These are phyloP conservation scores for Blastocystis sp. DNA, from an alignment of 352 stramenopile genomes.

Conservation along the genomic window DNA sequence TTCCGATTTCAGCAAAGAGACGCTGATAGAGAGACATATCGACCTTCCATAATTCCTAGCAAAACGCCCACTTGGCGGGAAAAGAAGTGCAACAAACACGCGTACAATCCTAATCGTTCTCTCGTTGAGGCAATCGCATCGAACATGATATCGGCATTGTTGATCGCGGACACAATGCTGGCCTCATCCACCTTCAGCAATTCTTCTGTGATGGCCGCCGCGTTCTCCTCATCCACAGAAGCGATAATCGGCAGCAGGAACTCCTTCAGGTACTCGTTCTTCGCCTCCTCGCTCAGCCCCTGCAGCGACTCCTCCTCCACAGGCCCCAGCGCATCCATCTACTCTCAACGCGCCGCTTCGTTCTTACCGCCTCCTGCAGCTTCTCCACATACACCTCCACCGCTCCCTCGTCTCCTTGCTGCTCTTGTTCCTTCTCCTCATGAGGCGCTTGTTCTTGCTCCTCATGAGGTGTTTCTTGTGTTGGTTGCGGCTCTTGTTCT, in stretches of 20 bases:
- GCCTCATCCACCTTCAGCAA: not conserved
- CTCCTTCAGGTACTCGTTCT: conserved; percentile 35
- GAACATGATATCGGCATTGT: conserved; percentile 10
- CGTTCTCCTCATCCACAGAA: conserved; percentile 38
- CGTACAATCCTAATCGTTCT: not conserved
- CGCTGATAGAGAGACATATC: conserved; percentile 10
- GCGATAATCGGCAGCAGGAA: conserved; percentile 28
- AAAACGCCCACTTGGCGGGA: conserved; percentile 20
- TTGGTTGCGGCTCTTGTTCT: not conserved
- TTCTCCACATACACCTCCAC: not conserved
- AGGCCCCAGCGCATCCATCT: conserved; percentile 25
- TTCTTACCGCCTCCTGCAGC: not conserved
- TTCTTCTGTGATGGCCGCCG: not conserved
- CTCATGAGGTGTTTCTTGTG: not conserved
- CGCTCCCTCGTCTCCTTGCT: not conserved
- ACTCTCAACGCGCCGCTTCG: not conserved
- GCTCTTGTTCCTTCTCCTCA: not conserved
- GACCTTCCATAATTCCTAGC: not conserved
- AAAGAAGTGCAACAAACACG: conserved; percentile 56
- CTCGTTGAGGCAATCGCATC: not conserved
- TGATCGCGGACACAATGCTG: not conserved
- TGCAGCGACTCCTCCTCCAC: not conserved
- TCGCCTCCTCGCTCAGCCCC: not conserved
- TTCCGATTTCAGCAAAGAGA: conserved; percentile 44
- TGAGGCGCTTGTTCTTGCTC: not conserved